Evolutionary conservation across 768 basidiomycete species (phyloP).

Genomic region (Boletus coccyginus): DNA sequence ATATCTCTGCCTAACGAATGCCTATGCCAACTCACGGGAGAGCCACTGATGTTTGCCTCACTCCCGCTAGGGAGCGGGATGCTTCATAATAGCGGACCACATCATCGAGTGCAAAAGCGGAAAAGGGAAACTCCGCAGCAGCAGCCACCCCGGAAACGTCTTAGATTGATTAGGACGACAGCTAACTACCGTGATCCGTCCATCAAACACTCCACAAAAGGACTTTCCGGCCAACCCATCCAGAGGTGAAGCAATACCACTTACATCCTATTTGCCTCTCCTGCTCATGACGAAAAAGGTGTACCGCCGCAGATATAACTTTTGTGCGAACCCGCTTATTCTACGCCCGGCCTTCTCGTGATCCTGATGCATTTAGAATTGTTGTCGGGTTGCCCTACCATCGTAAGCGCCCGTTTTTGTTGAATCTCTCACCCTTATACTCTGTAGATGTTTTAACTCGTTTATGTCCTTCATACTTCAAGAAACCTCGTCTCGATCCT

Average conservation of each 20-base stretch:
- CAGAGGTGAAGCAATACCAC: constrained; percentile 17
- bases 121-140: constrained; percentile 18
- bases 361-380: constrained; percentile 49
- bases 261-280: background rate
- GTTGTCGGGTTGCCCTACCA: constrained; percentile 63
- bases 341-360: constrained; percentile 57
- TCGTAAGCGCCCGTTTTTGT: constrained; percentile 44
- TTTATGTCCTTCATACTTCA: constrained; percentile 44
- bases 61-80: constrained; percentile 18
- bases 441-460: constrained; percentile 62
- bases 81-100: constrained; percentile 5
- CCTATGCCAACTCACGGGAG: constrained; percentile 79
- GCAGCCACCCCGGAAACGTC: constrained; percentile 28
- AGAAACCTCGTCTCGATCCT: constrained; percentile 26
- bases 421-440: background rate
- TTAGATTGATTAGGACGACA: constrained; percentile 9
- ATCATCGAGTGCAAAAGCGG: constrained; percentile 16
- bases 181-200: constrained; percentile 1
- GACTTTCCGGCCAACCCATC: constrained; percentile 7
- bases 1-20: constrained; percentile 79
- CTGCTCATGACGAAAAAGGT: constrained; percentile 27
- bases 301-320: constrained; percentile 48
- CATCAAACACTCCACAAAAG: constrained; percentile 5
- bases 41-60: constrained; percentile 52
- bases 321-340: constrained; percentile 60